Base-by-base conservation (phyloP, 768 basidiomycete genomes). In the Calocera cornea region DNA sequence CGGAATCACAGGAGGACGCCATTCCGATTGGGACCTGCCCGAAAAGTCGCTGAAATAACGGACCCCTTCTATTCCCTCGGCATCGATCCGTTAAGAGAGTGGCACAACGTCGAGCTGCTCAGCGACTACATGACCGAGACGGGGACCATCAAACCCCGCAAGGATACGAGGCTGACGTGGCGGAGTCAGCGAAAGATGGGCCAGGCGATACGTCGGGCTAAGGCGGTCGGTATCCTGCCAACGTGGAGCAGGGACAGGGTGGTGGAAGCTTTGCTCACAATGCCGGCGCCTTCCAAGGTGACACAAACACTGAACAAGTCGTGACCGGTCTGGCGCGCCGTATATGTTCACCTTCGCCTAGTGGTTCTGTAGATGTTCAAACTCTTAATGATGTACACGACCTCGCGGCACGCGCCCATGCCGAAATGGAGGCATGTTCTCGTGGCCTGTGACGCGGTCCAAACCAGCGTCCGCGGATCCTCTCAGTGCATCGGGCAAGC, bases 151-250 rank as follows among this genome's bases (percentile, higher is more conserved):
- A 81, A 81, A 69, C 78, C 79, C n/a, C 83, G 95, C 65, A 80
- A 83, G 10, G 74, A 82, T 34, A 95, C 91, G 0, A 78, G 81
- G 5, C 79, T 97, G 50, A 92, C 93, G 1, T 82, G 85, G 76
- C 86, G 86, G 77, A 88, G 79, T 66, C 95, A 97, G 75, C 83
- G 91, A 49, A 81, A 81, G 69, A 71, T 97, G 2, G 89, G 85
- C 68, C 92, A 92, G 77, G 90, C 93, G 49, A 87, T 97, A 68
- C 86, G 89, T 50, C 80, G 95, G 68, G 89, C 95, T 68, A 90
- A 88, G 78, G 87, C 87, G 82, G 94, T 95, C 90, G 95, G 95
- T 41, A 74, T 92, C 67, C 84, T 95, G 65, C 89, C 92, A 7
- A 49, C 24, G 16, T 70, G 65, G 60, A 71, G 70, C 41, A 49